phyloP scores from a whole-genome alignment of 176 grass and related monocot species.

The Otatea glauca region DNA sequence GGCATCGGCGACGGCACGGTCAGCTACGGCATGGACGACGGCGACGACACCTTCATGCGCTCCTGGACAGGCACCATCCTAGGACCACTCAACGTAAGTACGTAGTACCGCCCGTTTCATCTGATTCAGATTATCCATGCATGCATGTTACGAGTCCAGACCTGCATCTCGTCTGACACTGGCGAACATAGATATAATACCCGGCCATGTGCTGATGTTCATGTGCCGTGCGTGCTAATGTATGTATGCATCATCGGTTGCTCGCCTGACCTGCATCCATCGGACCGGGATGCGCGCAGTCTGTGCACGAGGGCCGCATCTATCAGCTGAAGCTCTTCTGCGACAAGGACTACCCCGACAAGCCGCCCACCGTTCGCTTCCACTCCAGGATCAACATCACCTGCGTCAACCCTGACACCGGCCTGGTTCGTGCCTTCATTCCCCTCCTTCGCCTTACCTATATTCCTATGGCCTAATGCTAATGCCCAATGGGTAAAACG shows the following conservation, averaged over 20 bases:
- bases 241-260: background rate
- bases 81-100: slow-evolving; percentile 65
- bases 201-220: background rate
- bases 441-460: background rate
- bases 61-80: slow-evolving; percentile 80
- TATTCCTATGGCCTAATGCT: background rate
- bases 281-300: slow-evolving; percentile 27
- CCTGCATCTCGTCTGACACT: background rate
- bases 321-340: slow-evolving; percentile 69
- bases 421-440: slow-evolving; percentile 33
- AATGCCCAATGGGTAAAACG: background rate
- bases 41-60: slow-evolving; percentile 80
- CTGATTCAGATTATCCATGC: background rate
- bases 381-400: slow-evolving; percentile 57
- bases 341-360: slow-evolving; percentile 69
- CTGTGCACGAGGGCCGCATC: slow-evolving; percentile 57
- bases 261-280: background rate
- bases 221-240: background rate
- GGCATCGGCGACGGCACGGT: slow-evolving; percentile 61
- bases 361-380: slow-evolving; percentile 57
- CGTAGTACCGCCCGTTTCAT: background rate
- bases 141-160: background rate
- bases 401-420: slow-evolving; percentile 59
- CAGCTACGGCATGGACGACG: slow-evolving; percentile 68
- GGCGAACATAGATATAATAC: too few relatives aligned